Evolutionary conservation across 2,329 filamentous ascomycete species (phyloP).

Genomic region (Neopestalotiopsis sp.): DNA sequence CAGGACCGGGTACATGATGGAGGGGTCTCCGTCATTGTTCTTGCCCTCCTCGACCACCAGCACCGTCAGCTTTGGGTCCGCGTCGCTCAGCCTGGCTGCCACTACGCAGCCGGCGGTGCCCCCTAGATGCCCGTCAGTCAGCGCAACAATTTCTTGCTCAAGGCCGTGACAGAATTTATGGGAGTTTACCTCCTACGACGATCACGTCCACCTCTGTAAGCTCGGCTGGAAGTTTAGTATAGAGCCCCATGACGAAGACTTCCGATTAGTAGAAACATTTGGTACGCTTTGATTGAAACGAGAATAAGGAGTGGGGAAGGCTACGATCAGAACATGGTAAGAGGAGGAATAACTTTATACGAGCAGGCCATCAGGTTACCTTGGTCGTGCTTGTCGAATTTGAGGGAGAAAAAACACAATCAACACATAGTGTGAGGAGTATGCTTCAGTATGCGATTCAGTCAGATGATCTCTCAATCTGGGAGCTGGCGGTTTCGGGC

Average conservation of each 20-base stretch:
- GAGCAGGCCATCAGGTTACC: background rate
- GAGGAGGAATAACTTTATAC: background rate
- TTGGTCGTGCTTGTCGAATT: background rate
- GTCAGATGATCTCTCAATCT: background rate
- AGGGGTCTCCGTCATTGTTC: conserved; percentile 17
- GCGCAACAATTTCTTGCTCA: background rate
- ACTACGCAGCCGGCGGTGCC: conserved; percentile 27
- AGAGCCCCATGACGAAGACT: background rate
- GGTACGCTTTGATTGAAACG: background rate
- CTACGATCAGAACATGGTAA: background rate
- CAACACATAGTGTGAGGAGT: too few species aligned
- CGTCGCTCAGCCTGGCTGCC: conserved; percentile 25
- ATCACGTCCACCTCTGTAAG: conserved; percentile 5
- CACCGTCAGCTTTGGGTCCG: conserved; percentile 23
- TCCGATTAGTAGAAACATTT: background rate
- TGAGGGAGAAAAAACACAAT: too few species aligned
- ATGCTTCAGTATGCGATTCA: too few species aligned
- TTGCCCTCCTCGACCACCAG: conserved; percentile 25
- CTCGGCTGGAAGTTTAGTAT: conserved; percentile 2
- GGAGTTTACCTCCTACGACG: conserved; percentile 8
- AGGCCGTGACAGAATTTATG: too few species aligned
- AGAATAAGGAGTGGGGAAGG: background rate
- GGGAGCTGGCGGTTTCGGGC: background rate
- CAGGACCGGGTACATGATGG: conserved; percentile 19
- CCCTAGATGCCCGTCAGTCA: conserved; percentile 9